Conservation (phyloP, 768 basidiomycete species). For the Phlegmacium glaucopus region DNA sequence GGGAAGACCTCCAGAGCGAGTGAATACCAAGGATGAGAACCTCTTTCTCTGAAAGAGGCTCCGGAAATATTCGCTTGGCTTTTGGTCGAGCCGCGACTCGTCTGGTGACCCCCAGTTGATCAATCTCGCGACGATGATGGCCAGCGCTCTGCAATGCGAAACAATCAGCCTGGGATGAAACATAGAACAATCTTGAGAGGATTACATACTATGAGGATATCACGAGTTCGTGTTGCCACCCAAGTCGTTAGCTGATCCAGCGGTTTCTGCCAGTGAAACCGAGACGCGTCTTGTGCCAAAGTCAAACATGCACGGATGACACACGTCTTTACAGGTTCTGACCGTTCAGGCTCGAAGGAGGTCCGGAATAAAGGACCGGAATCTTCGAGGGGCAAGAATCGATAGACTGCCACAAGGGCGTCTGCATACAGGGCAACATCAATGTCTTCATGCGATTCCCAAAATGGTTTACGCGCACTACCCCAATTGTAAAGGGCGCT, state of each 20-base stretch:
- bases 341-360: slow-evolving; percentile 73
- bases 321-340: slow-evolving; percentile 77
- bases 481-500: slow-evolving; percentile 29
- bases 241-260: slow-evolving; percentile 44
- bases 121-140: slow-evolving; percentile 57
- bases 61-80: slow-evolving; percentile 48
- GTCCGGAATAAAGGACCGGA: slow-evolving; percentile 54
- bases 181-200: not conserved
- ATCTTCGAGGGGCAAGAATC: slow-evolving; percentile 65
- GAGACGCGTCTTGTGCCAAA: slow-evolving; percentile 56
- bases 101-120: slow-evolving; percentile 52
- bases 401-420: slow-evolving; percentile 67
- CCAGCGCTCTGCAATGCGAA: slow-evolving; percentile 39
- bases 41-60: slow-evolving; percentile 66
- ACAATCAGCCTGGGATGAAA: too few species aligned
- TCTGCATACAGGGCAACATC: slow-evolving; percentile 76
- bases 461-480: slow-evolving; percentile 57
- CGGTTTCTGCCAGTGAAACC: slow-evolving; percentile 54
- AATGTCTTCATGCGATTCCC: slow-evolving; percentile 65
- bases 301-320: slow-evolving; percentile 73
- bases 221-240: slow-evolving; percentile 46
- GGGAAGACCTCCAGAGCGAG: slow-evolving; percentile 61
- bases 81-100: slow-evolving; percentile 56
- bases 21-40: slow-evolving; percentile 67
- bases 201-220: slow-evolving; percentile 50